Percentiles rank a stretch among this genome's conserved stretches.
Conservation (phyloP, 129 eudicot genomes). For the Pittosporum tobira region DNA sequence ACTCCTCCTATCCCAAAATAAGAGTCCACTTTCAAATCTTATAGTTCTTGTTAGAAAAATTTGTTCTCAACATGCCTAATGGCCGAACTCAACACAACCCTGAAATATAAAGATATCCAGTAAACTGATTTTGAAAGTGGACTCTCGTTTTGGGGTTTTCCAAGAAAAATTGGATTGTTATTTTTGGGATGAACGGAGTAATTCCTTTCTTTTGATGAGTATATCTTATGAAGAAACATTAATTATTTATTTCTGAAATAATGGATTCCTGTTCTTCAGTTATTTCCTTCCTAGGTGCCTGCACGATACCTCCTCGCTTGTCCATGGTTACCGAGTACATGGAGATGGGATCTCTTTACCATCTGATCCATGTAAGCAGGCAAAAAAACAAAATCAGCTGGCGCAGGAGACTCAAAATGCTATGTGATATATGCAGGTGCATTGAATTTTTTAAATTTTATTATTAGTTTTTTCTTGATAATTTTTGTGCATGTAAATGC, state of each 20-base stretch:
- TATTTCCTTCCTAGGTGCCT: constrained; percentile 87
- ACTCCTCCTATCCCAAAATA: not conserved
- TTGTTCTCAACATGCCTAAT: not conserved
- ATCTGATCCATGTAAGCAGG: constrained; percentile 77
- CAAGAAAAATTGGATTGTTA: not conserved
- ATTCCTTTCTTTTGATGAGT: too few relatives aligned
- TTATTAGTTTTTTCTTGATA: not conserved
- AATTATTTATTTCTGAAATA: not conserved
- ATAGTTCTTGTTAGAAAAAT: not conserved
- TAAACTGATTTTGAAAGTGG: not conserved
- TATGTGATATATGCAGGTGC: constrained; percentile 94
- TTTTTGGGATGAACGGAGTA: not conserved
- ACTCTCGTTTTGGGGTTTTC: not conserved
- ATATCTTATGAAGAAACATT: not conserved
- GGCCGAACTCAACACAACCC: not conserved
- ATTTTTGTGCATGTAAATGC: not conserved
- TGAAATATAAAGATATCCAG: not conserved
- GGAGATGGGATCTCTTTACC: constrained; percentile 93
- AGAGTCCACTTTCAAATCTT: not conserved
- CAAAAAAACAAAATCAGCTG: constrained; percentile 82
- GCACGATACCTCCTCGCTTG: constrained; percentile 83
- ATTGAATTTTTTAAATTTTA: not conserved
- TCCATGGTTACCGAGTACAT: constrained; percentile 82
- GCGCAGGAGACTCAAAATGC: constrained; percentile 77
- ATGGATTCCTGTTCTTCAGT: constrained; percentile 35